Conservation (phyloP, 2,329 filamentous ascomycete species). For the Claviceps humidiphila region DNA sequence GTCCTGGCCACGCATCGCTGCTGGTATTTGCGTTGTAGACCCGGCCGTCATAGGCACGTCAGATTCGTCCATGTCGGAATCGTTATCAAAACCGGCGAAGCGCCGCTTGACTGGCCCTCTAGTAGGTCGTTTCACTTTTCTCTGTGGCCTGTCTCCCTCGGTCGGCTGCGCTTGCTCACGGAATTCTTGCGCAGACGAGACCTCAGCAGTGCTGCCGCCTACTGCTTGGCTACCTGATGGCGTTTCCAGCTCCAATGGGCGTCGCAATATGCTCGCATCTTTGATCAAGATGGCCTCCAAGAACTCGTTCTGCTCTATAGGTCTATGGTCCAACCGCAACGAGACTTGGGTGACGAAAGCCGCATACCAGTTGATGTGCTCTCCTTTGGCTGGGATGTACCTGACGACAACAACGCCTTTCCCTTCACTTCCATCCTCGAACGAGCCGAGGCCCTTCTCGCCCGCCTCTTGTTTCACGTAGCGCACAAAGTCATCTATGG, state of each 20-base stretch:
- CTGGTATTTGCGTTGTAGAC: background rate
- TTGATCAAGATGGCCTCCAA: constrained; percentile 77
- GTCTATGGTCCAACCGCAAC: constrained; percentile 60
- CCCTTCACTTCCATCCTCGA: constrained; percentile 49
- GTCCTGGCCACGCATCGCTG: constrained; percentile 6
- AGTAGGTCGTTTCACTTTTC: constrained; percentile 11
- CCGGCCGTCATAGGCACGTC: constrained; percentile 8
- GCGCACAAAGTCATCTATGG: constrained; percentile 60
- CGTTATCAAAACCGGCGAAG: constrained; percentile 59
- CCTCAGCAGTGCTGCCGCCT: constrained; percentile 5
- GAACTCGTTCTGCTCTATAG: constrained; percentile 83
- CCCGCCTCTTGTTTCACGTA: constrained; percentile 66
- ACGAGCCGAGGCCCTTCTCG: constrained; percentile 54
- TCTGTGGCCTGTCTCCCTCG: background rate
- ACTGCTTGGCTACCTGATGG: constrained; percentile 10
- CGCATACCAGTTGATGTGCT: constrained; percentile 50
- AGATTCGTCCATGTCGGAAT: constrained; percentile 26
- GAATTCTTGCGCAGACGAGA: background rate
- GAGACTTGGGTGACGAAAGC: constrained; percentile 59
- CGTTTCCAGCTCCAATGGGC: constrained; percentile 44
- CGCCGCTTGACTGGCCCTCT: constrained; percentile 35
- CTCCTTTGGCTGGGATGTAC: constrained; percentile 45
- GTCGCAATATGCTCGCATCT: constrained; percentile 59
- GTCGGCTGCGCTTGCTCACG: constrained; percentile 4
- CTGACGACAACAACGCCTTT: constrained; percentile 69